Conservation (phyloP, 371 early-diverging fungal species). For the Rhizopus sp. region DNA sequence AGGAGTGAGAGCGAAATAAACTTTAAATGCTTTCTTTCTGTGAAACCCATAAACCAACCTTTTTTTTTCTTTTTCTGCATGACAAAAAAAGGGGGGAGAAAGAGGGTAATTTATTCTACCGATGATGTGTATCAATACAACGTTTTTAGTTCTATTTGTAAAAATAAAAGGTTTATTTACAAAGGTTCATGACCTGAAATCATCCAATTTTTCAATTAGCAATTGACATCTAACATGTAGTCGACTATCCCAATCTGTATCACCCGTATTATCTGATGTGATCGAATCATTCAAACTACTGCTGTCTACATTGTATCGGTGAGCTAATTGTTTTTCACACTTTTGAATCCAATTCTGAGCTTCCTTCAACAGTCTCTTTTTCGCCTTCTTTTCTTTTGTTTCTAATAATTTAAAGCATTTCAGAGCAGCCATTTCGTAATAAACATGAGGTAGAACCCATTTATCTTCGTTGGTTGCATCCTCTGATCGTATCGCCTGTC, state of each 20-base stretch:
- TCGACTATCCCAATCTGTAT: slow-evolving; percentile 44
- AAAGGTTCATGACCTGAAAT: slow-evolving; percentile 8
- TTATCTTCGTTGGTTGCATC: slow-evolving; percentile 20
- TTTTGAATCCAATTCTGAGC: slow-evolving; percentile 29
- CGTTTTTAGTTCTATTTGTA: not conserved
- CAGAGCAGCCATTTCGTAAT: slow-evolving; percentile 35
- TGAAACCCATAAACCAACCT: too few species aligned
- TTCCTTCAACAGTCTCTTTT: slow-evolving; percentile 22
- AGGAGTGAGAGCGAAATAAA: not conserved
- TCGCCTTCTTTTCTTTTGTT: slow-evolving; percentile 5
- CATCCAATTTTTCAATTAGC: slow-evolving; percentile 30
- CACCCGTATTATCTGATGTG: slow-evolving; percentile 27
- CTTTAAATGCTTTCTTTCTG: not conserved
- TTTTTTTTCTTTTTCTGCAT: too few species aligned
- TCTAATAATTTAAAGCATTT: slow-evolving; percentile 23
- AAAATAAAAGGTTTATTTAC: not conserved
- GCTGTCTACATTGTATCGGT: slow-evolving; percentile 9
- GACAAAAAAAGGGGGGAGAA: too few species aligned
- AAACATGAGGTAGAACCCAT: slow-evolving; percentile 33
- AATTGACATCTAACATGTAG: slow-evolving; percentile 32
- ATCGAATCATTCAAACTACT: slow-evolving; percentile 12
- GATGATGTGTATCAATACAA: too few species aligned
- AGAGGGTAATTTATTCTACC: too few species aligned
- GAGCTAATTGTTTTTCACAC: slow-evolving; percentile 21
- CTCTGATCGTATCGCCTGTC: slow-evolving; percentile 13